These are phyloP conservation scores for Aureobasidium sp. DNA, from an alignment of 2,329 filamentous ascomycete genomes.

Conservation along the genomic window DNA sequence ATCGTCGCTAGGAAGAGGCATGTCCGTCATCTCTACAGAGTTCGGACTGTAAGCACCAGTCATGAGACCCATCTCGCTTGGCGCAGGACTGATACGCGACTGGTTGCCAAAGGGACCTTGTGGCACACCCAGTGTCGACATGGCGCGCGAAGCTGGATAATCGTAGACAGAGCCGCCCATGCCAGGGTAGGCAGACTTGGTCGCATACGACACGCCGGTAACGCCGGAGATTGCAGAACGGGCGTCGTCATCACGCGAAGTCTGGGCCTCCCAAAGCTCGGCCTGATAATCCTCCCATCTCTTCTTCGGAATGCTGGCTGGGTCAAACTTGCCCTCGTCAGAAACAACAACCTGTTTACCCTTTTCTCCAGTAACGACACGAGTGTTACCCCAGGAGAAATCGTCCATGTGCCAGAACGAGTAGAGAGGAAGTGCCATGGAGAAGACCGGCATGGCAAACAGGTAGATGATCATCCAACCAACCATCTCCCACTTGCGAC, in stretches of 20 bases:
- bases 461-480: slow-evolving; percentile 99
- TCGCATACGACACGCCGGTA: slow-evolving; percentile 61
- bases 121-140: slow-evolving; percentile 23
- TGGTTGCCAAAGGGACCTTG: slow-evolving; percentile 27
- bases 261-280: slow-evolving; percentile 94
- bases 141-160: slow-evolving; percentile 41
- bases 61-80: slow-evolving; percentile 29
- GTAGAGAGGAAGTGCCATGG: slow-evolving; percentile 81
- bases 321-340: slow-evolving; percentile 97
- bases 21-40: slow-evolving; percentile 59
- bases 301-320: slow-evolving; percentile 85
- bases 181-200: slow-evolving; percentile 57
- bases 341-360: slow-evolving; percentile 88
- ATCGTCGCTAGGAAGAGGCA: slow-evolving; percentile 75
- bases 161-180: slow-evolving; percentile 51
- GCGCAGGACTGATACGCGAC: slow-evolving; percentile 69
- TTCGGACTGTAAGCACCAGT: slow-evolving; percentile 37
- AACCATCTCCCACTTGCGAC: slow-evolving; percentile 98
- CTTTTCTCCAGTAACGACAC: slow-evolving; percentile 88
- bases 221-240: slow-evolving; percentile 86
- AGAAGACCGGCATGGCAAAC: slow-evolving; percentile 82
- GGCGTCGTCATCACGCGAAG: slow-evolving; percentile 60
- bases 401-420: slow-evolving; percentile 99
- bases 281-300: slow-evolving; percentile 99
- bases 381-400: slow-evolving; percentile 98